Conservation (phyloP, 2,329 filamentous ascomycete genomes). For the Fusarium praegraminearum region DNA sequence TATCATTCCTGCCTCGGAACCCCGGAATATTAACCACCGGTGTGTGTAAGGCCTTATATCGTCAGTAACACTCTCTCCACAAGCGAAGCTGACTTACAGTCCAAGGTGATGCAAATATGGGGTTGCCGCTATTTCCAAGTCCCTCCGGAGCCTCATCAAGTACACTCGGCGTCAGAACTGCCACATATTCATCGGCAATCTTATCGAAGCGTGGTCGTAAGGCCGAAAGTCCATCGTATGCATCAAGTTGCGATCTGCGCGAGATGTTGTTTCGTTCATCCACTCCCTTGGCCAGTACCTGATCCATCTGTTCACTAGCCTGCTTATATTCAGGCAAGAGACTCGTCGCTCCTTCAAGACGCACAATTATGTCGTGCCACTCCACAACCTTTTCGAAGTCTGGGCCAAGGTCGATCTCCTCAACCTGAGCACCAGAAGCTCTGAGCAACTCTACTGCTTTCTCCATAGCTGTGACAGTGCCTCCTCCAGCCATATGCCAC, state of each 20-base stretch:
- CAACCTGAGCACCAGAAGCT: constrained; percentile 64
- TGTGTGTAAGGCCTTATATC: constrained; percentile 62
- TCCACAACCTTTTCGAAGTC: constrained; percentile 61
- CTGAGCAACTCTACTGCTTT: constrained; percentile 56
- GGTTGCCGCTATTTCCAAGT: constrained; percentile 63
- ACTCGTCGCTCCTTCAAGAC: constrained; percentile 63
- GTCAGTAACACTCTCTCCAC: rapidly evolving
- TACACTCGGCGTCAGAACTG: constrained; percentile 69
- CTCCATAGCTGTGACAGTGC: constrained; percentile 58
- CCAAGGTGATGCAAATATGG: constrained; percentile 64
- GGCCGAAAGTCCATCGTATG: constrained; percentile 65
- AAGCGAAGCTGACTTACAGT: constrained; percentile 60
- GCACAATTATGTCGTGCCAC: constrained; percentile 66
- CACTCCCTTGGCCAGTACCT: constrained; percentile 62
- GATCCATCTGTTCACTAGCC: constrained; percentile 60
- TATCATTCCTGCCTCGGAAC: constrained; percentile 61
- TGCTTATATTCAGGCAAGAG: constrained; percentile 67
- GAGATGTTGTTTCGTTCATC: constrained; percentile 60
- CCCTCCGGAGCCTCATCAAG: constrained; percentile 70
- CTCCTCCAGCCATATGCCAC: constrained; percentile 61
- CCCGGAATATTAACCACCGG: constrained; percentile 73
- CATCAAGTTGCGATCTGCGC: constrained; percentile 62
- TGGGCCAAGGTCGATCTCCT: constrained; percentile 65
- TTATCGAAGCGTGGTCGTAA: constrained; percentile 67
- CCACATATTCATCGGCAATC: constrained; percentile 64